These are phyloP conservation scores for Trebouxia gelatinosa DNA, from an alignment of 163 green algal species.

Conservation along the genomic window DNA sequence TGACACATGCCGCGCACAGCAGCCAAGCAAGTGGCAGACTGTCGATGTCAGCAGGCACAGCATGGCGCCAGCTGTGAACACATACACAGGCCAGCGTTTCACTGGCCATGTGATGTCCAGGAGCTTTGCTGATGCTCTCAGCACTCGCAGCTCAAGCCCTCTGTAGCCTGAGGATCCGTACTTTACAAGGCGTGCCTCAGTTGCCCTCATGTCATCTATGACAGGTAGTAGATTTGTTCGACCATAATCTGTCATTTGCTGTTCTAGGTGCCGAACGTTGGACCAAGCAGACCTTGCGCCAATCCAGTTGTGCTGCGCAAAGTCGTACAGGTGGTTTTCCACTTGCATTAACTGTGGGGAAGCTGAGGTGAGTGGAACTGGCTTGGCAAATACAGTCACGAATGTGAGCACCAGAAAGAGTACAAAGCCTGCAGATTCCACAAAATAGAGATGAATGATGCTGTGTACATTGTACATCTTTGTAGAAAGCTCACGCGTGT, in stretches of 20 bases:
- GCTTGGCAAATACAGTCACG: conserved; percentile 41
- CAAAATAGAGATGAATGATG: conserved; percentile 19
- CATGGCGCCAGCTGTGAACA: conserved; percentile 80
- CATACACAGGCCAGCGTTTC: conserved; percentile 55
- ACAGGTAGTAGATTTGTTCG: background rate
- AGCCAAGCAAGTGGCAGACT: conserved; percentile 85
- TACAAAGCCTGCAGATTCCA: conserved; percentile 67
- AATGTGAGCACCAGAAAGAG: conserved; percentile 77
- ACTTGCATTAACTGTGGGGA: background rate
- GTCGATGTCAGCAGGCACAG: conserved; percentile 78
- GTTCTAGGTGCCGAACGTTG: background rate
- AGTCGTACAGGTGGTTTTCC: conserved; percentile 2
- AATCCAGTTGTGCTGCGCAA: conserved; percentile 9
- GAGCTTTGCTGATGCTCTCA: conserved; percentile 9
- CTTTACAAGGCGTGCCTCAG: background rate
- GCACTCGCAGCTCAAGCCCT: conserved; percentile 1
- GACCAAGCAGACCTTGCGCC: conserved; percentile 6
- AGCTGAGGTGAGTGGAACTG: conserved; percentile 38
- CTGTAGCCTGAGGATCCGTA: conserved; percentile 19
- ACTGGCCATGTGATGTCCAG: conserved; percentile 31
- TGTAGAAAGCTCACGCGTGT: too few relatives aligned
- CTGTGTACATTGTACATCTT: too few relatives aligned
- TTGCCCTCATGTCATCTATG: conserved; percentile 1
- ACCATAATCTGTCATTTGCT: conserved; percentile 15
- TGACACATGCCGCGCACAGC: conserved; percentile 59